Percentiles rank a stretch among this genome's conserved stretches.
Conservation (phyloP, 306 rosid genomes). For the Pterocarpus santalinus region DNA sequence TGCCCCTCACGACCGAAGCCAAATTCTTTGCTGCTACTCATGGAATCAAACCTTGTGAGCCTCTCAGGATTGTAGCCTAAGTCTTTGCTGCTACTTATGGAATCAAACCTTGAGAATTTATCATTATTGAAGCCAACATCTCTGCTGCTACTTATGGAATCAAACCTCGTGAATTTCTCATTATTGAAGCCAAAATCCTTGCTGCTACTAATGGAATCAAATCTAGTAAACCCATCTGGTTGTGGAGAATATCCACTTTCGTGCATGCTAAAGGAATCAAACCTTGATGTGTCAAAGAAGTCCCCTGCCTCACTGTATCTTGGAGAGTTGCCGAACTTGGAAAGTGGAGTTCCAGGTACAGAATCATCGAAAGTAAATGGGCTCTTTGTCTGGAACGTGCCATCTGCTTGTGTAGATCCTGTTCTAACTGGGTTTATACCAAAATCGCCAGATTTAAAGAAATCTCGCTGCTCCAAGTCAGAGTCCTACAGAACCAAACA, state of each 20-base stretch:
- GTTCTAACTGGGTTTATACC: constrained; percentile 73
- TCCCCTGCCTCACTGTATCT: constrained; percentile 92
- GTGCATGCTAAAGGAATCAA: constrained; percentile 78
- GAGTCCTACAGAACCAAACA: constrained; percentile 68
- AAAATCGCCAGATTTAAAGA: constrained; percentile 75
- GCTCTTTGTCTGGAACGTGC: constrained; percentile 70
- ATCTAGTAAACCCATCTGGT: constrained; percentile 58
- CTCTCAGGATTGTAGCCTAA: constrained; percentile 52
- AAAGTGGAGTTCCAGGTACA: constrained; percentile 90
- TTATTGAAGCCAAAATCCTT: constrained; percentile 62
- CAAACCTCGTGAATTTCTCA: constrained; percentile 59
- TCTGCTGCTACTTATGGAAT: constrained; percentile 68
- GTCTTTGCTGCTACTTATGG: constrained; percentile 67
- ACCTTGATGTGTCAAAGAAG: constrained; percentile 80
- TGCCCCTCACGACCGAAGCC: constrained; percentile 59
- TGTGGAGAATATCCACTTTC: constrained; percentile 66
- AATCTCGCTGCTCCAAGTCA: constrained; percentile 70
- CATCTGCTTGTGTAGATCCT: constrained; percentile 69
- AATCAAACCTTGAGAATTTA: constrained; percentile 57
- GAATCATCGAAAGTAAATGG: constrained; percentile 90
- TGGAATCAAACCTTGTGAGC: constrained; percentile 61
- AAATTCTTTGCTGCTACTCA: constrained; percentile 65
- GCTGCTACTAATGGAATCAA: constrained; percentile 71
- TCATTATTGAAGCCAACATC: constrained; percentile 60
- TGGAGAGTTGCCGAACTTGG: constrained; percentile 86